Evolutionary conservation across 257 asterid species (phyloP).

Genomic region (Cynanchum wilfordii): DNA sequence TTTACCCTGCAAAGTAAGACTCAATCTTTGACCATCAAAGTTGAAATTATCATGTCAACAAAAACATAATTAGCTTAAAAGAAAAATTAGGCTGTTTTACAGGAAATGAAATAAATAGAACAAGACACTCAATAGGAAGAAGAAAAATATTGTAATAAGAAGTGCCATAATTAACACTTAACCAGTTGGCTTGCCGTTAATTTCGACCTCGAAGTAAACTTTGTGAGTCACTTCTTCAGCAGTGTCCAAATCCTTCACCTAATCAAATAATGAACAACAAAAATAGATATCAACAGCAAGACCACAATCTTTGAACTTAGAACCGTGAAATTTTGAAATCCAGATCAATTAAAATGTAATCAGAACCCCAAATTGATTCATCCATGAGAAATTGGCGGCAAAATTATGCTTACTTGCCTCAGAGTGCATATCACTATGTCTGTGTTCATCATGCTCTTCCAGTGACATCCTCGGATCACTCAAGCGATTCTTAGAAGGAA

Average conservation of each 20-base stretch:
- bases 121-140: neutral
- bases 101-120: neutral
- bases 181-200: constrained; percentile 63
- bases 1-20: neutral
- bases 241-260: constrained; percentile 42
- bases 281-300: neutral
- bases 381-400: neutral
- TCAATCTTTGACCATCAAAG: neutral
- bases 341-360: neutral
- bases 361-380: neutral
- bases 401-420: constrained; percentile 5
- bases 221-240: constrained; percentile 57
- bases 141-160: neutral
- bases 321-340: neutral
- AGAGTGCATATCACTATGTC: neutral
- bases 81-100: neutral
- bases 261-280: constrained; percentile 12
- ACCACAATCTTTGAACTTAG: neutral
- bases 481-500: constrained; percentile 53
- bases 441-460: constrained; percentile 21
- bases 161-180: neutral
- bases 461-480: constrained; percentile 43
- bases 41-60: neutral
- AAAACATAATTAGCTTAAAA: neutral
- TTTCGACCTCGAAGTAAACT: constrained; percentile 77